Conservation (phyloP, 192 early-diverging fungal genomes). For the Coemansia sp. region DNA sequence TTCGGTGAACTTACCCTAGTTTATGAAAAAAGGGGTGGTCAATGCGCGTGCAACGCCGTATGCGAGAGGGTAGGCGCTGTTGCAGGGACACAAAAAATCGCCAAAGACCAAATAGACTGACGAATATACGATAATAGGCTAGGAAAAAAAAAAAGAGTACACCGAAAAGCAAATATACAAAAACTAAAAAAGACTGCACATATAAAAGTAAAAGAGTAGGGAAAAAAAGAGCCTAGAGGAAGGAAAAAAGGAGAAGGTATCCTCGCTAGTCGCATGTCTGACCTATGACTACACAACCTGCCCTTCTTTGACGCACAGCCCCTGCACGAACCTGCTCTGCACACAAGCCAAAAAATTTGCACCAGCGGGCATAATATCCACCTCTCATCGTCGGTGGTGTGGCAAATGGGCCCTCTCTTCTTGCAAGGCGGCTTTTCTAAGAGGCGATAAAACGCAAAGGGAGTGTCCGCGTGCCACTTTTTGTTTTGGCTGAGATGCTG, state of each 20-base stretch:
- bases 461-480: not conserved
- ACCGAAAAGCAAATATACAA: not conserved
- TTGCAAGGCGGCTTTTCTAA: not conserved
- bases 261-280: not conserved
- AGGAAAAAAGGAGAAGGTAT: not conserved
- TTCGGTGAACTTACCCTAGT: not conserved
- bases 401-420: not conserved
- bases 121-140: not conserved
- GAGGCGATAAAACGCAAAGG: not conserved
- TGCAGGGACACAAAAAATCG: not conserved
- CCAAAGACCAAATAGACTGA: not conserved
- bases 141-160: not conserved
- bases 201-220: not conserved
- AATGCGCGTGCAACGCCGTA: not conserved
- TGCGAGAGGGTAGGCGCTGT: not conserved
- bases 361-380: not conserved
- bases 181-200: not conserved
- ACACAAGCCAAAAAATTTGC: not conserved
- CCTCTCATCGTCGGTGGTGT: not conserved
- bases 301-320: not conserved
- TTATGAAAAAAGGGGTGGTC: not conserved
- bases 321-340: conserved; percentile 2
- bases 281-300: not conserved
- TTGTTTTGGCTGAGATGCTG: not conserved
- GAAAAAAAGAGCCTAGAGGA: not conserved